Base-by-base conservation (phyloP, 75 land plant species). In the Selaginella tamariscina region DNA sequence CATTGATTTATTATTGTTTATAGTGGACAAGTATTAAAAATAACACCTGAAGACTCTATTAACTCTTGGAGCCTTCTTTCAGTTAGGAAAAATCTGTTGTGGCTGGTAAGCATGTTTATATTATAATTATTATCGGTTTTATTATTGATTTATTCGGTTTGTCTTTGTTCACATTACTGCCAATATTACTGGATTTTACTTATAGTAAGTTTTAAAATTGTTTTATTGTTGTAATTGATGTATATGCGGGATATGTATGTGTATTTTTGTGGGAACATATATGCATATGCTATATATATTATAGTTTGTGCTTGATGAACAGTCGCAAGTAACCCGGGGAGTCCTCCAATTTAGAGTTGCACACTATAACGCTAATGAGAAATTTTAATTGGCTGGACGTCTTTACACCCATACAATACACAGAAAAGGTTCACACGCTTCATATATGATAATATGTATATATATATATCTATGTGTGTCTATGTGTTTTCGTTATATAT, bases 41-140 rank as follows among this genome's bases (percentile, higher is more conserved):
- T 90, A 8, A 83, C 79, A 32, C 96, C 98, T 55, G n/a, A 31
- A 13, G 75, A 83, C 60, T 82, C 91, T 60, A 18, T 18, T 27
- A 67, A 66, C 73, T 93, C 96, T n/a, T 94, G 95, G 95, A 75
- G 65, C 54, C 65, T 85, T 70, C 86, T 94, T 71, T 78, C 88
- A 13, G 57, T 90, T 23, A 78, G 83, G 68, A 84, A 81, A 32
- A 78, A 85, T 68, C 70, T 72, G 71, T 87, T 30, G 67, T 94
- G 75, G 91, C 96, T n/a, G 91, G 98, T 93, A 86, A 5, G 49
- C 15, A 15, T 5, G 49, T 5, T 15, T 39, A 39, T 39, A 15
- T 15, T 39, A 15, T 39, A 39, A 5, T 39, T 15, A 39, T 15
- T 5, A 39, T 5, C 11, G 11, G 5, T 39, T 5, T 5, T 39